These are phyloP conservation scores for Gracilaria domingensis DNA, from an alignment of 23 red algal genomes.

Conservation along the genomic window DNA sequence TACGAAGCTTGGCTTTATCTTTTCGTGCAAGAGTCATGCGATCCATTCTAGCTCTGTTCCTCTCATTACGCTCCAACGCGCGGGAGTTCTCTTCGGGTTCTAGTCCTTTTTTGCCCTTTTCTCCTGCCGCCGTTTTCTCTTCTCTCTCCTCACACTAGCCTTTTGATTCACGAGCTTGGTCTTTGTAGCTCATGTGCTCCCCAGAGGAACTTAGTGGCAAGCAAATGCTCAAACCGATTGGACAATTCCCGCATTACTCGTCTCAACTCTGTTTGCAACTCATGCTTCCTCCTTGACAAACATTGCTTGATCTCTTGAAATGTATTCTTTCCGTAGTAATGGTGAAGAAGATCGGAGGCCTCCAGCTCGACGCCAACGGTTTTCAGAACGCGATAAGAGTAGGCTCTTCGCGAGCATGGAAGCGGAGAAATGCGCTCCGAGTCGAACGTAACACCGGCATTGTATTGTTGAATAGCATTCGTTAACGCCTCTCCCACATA, in stretches of 20 bases:
- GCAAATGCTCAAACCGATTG: neutral
- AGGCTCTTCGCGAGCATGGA: neutral
- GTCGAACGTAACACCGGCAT: neutral
- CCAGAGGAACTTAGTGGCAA: neutral
- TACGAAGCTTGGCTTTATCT: neutral
- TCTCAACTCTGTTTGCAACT: neutral
- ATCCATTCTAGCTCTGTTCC: neutral
- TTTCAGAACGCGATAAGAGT: neutral
- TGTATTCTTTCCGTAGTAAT: neutral
- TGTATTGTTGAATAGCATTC: neutral
- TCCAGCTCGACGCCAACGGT: neutral
- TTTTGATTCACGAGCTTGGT: neutral
- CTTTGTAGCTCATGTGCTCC: neutral
- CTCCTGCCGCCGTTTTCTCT: neutral
- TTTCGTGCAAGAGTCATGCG: neutral
- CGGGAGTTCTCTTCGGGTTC: neutral
- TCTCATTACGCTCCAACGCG: neutral
- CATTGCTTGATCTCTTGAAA: neutral
- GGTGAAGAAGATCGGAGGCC: neutral
- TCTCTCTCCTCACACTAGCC: neutral
- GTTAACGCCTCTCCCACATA: neutral
- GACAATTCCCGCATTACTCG: neutral
- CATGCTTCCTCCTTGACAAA: neutral
- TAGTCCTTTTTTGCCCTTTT: neutral
- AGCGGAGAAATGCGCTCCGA: neutral